These are phyloP conservation scores for Hypoxylon sp. DNA, from an alignment of 2,329 filamentous ascomycete species.

Conservation along the genomic window DNA sequence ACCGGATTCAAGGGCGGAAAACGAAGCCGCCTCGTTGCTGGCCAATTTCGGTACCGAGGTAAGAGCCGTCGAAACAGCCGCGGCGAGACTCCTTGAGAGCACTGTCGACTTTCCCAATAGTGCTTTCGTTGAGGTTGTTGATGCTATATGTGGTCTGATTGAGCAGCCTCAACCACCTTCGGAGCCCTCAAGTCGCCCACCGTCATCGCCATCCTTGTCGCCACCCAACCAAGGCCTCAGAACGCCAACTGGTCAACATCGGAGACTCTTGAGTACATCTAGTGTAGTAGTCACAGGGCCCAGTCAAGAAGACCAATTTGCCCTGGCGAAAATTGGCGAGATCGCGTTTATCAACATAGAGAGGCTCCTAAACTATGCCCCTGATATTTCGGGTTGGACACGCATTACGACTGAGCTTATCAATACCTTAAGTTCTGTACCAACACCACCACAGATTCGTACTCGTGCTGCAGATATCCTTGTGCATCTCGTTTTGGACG, in stretches of 20 bases:
- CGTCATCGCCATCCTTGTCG: constrained; percentile 51
- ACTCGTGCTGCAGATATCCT: constrained; percentile 71
- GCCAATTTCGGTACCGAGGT: constrained; percentile 82
- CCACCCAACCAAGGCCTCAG: constrained; percentile 43
- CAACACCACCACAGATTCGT: constrained; percentile 61
- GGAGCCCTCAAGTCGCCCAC: constrained; percentile 47
- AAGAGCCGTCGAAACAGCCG: constrained; percentile 86
- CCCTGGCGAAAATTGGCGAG: constrained; percentile 77
- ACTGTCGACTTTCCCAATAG: constrained; percentile 89
- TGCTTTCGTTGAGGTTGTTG: constrained; percentile 79
- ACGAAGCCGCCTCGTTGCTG: constrained; percentile 60
- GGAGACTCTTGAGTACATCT: constrained; percentile 59
- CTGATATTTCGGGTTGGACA: constrained; percentile 78
- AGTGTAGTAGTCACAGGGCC: constrained; percentile 56
- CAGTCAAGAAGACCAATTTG: constrained; percentile 71
- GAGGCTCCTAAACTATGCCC: constrained; percentile 73
- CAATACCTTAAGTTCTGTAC: constrained; percentile 56
- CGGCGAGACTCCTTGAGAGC: constrained; percentile 86
- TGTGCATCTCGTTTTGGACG: constrained; percentile 64
- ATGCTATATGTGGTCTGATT: constrained; percentile 77
- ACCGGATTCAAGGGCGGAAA: constrained; percentile 59
- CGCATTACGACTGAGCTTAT: constrained; percentile 67
- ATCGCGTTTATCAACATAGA: constrained; percentile 78
- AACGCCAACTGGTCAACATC: constrained; percentile 49
- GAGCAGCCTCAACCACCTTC: constrained; percentile 49